phyloP scores from a whole-genome alignment of 495 filamentous ascomycete genomes.

The Xylaria venustula region DNA sequence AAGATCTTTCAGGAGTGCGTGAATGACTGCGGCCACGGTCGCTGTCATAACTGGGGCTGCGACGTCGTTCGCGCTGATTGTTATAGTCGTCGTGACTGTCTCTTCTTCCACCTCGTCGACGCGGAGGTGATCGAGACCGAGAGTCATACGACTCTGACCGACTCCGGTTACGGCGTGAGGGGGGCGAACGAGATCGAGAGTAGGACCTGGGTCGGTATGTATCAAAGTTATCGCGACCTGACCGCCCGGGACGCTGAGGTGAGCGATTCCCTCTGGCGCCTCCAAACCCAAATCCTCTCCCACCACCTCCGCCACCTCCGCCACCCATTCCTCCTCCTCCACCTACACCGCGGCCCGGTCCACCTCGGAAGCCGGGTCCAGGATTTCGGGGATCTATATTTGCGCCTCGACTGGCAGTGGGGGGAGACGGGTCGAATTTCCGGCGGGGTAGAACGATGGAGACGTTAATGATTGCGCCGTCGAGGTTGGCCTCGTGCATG shows the following conservation, averaged over 20 bases:
- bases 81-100: slow-evolving; percentile 40
- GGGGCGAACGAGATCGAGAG: slow-evolving; percentile 56
- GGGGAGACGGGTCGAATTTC: slow-evolving; percentile 53
- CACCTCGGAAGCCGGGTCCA: slow-evolving; percentile 35
- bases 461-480: slow-evolving; percentile 83
- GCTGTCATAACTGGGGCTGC: slow-evolving; percentile 40
- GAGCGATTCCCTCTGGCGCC: slow-evolving; percentile 33
- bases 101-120: slow-evolving; percentile 36
- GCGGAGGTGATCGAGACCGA: slow-evolving; percentile 26
- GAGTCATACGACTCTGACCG: slow-evolving; percentile 28
- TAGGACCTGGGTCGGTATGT: slow-evolving; percentile 53
- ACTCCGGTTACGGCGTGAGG: slow-evolving; percentile 44
- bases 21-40: slow-evolving; percentile 26
- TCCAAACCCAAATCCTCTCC: slow-evolving; percentile 22
- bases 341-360: slow-evolving; percentile 22
- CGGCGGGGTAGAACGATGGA: slow-evolving; percentile 91
- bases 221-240: slow-evolving; percentile 46
- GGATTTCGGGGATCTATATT: slow-evolving; percentile 47
- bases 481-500: slow-evolving; percentile 97
- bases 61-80: slow-evolving; percentile 43
- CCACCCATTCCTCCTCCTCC: slow-evolving; percentile 22
- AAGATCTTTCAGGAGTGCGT: slow-evolving; percentile 24
- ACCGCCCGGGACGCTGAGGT: slow-evolving; percentile 39
- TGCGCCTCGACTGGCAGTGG: slow-evolving; percentile 47
- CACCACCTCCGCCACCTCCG: slow-evolving; percentile 32